These are phyloP conservation scores for Colletotrichum tropicale DNA, from an alignment of 2,329 filamentous ascomycete genomes.

Conservation along the genomic window DNA sequence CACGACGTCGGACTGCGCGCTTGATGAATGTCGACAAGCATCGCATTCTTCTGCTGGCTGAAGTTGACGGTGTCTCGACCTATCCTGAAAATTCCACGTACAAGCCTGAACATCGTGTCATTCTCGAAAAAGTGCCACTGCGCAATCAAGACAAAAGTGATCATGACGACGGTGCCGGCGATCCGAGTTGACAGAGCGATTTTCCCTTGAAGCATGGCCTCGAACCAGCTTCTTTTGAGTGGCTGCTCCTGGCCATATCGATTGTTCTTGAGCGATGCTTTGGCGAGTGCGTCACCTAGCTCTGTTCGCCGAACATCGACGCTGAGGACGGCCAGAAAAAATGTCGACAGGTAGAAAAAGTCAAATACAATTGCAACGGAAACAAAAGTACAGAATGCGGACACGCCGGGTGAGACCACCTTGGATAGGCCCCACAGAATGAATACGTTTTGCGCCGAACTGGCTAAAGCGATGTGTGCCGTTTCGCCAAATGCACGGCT, in stretches of 20 bases:
- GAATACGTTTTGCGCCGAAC: slow-evolving; percentile 70
- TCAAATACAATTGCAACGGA: slow-evolving; percentile 78
- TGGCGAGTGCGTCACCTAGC: slow-evolving; percentile 73
- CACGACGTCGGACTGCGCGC: slow-evolving; percentile 78
- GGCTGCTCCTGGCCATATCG: slow-evolving; percentile 35
- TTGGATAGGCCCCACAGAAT: slow-evolving; percentile 70
- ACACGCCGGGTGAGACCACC: slow-evolving; percentile 71
- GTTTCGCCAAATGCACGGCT: slow-evolving; percentile 77
- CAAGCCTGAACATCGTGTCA: slow-evolving; percentile 45
- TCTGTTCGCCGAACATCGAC: slow-evolving; percentile 80
- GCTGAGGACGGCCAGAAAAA: slow-evolving; percentile 79
- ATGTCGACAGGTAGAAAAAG: slow-evolving; percentile 79
- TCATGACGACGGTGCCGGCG: slow-evolving; percentile 74
- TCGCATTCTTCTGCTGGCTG: slow-evolving; percentile 31
- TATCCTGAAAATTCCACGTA: slow-evolving; percentile 36
- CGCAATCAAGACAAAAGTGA: slow-evolving; percentile 73
- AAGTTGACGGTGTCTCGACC: slow-evolving; percentile 30
- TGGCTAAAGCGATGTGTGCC: slow-evolving; percentile 70
- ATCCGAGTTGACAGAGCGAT: slow-evolving; percentile 74
- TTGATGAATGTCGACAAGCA: slow-evolving; percentile 70
- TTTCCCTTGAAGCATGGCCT: slow-evolving; percentile 67
- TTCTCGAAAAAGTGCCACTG: slow-evolving; percentile 81
- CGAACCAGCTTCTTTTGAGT: slow-evolving; percentile 55
- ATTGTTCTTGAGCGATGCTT: slow-evolving; percentile 50
- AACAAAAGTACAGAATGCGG: slow-evolving; percentile 78